phyloP scores from a whole-genome alignment of 108 stramenopile species.

The Schizochytrium sp. region DNA sequence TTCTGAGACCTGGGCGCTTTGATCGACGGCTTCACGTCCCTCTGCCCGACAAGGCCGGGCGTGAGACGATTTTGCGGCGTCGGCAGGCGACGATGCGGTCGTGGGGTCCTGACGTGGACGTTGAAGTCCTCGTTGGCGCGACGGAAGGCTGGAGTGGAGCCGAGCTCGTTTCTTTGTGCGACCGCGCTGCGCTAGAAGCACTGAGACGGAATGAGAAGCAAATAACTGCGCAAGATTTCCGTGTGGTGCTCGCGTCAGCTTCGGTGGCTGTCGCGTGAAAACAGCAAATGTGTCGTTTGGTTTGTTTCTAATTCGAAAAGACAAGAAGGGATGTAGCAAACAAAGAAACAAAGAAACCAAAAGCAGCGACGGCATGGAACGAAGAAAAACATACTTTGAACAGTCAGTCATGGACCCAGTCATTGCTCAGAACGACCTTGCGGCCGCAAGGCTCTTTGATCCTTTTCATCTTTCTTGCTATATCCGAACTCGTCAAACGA shows the following conservation, averaged over 20 bases:
- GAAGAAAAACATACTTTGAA: too few relatives aligned
- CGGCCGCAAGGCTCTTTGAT: not conserved
- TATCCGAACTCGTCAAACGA: not conserved
- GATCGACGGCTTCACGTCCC: constrained; percentile 99
- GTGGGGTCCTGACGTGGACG: constrained; percentile 56
- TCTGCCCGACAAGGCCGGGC: constrained; percentile 58
- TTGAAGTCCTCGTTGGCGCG: constrained; percentile 67
- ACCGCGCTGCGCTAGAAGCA: constrained; percentile 23
- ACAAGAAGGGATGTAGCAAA: too few relatives aligned
- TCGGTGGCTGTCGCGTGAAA: too few relatives aligned
- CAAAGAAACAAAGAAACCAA: too few relatives aligned
- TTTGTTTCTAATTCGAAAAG: too few relatives aligned
- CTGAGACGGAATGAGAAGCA: not conserved
- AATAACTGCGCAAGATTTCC: not conserved
- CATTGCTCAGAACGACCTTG: not conserved
- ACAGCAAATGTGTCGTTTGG: too few relatives aligned
- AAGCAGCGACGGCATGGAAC: too few relatives aligned
- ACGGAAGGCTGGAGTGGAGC: constrained; percentile 90
- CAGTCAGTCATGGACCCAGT: too few relatives aligned
- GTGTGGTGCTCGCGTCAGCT: too few relatives aligned
- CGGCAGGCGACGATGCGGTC: constrained; percentile 84
- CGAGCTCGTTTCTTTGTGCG: constrained; percentile 88
- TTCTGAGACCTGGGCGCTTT: constrained; percentile 96
- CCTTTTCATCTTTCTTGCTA: not conserved
- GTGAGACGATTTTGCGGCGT: constrained; percentile 85